A percentile compares a stretch with the other conserved stretches of the same genome.
Evolutionary conservation across 768 basidiomycete species (phyloP).

Genomic region (Rhizopogon vulgaris): DNA sequence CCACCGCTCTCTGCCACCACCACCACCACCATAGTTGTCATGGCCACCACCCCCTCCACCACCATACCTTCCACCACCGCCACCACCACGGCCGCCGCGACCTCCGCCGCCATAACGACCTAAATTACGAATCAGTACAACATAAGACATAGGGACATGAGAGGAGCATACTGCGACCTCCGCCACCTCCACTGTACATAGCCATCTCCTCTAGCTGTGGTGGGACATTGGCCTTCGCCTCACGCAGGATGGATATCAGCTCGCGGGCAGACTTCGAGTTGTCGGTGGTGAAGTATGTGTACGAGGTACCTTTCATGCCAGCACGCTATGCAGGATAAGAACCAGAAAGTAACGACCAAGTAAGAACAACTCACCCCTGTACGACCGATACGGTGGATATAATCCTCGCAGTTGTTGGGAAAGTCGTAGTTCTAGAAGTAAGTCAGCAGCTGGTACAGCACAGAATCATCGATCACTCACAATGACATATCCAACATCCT

Average conservation of each 20-base stretch:
- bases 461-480: conserved; percentile 40
- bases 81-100: conserved; percentile 39
- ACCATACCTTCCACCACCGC: conserved; percentile 36
- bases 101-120: conserved; percentile 54
- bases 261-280: conserved; percentile 94
- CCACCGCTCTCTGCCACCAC: conserved; percentile 8
- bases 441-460: conserved; percentile 6
- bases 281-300: conserved; percentile 96
- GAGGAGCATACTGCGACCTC: conserved; percentile 53
- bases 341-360: conserved; percentile 8
- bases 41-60: conserved; percentile 38
- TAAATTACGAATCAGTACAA: conserved; percentile 21
- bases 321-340: conserved; percentile 54
- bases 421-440: conserved; percentile 86
- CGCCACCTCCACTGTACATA: conserved; percentile 78
- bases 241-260: conserved; percentile 76
- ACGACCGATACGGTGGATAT: conserved; percentile 98
- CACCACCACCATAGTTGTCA: conserved; percentile 20
- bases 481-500: conserved; percentile 98
- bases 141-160: not conserved
- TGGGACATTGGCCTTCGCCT: conserved; percentile 82
- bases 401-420: conserved; percentile 97
- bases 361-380: conserved; percentile 61
- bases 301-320: conserved; percentile 85
- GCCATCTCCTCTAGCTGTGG: conserved; percentile 92